Conservation (phyloP, 202 grass and related monocot species). For the Dendrocalamus latiflorus region DNA sequence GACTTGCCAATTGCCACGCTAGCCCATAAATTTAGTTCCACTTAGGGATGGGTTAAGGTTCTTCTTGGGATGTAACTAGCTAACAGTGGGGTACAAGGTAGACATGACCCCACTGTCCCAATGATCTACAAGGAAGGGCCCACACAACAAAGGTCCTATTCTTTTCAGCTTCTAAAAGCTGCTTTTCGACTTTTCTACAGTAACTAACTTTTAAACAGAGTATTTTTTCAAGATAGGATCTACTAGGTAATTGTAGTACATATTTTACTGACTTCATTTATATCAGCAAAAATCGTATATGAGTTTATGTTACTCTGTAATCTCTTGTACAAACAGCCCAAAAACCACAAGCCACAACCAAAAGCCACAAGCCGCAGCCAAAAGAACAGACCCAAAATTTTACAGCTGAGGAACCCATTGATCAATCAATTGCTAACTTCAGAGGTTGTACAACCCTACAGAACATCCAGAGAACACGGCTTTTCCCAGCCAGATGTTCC, state of each 20-base stretch:
- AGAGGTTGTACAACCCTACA: neutral
- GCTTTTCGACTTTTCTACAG: too few relatives aligned
- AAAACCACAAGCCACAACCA: too few relatives aligned
- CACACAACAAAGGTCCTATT: neutral
- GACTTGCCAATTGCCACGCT: neutral
- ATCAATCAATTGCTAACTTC: neutral
- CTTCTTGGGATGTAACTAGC: neutral
- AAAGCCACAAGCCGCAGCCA: too few relatives aligned
- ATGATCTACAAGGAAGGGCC: neutral
- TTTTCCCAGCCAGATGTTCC: conserved; percentile 17
- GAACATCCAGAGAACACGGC: conserved; percentile 25
- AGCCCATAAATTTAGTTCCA: neutral
- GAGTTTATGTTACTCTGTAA: too few relatives aligned
- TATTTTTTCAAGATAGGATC: too few relatives aligned
- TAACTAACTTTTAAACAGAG: too few relatives aligned
- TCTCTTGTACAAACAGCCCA: too few relatives aligned
- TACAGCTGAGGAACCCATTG: neutral
- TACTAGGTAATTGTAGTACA: too few relatives aligned
- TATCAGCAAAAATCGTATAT: too few relatives aligned
- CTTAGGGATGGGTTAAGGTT: neutral
- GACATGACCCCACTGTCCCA: neutral
- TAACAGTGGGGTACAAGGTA: neutral
- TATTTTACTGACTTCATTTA: too few relatives aligned
- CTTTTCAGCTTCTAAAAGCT: too few relatives aligned
- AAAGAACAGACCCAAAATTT: too few relatives aligned